These are phyloP conservation scores for Geum urbanum DNA, from an alignment of 306 rosid genomes.

Conservation along the genomic window DNA sequence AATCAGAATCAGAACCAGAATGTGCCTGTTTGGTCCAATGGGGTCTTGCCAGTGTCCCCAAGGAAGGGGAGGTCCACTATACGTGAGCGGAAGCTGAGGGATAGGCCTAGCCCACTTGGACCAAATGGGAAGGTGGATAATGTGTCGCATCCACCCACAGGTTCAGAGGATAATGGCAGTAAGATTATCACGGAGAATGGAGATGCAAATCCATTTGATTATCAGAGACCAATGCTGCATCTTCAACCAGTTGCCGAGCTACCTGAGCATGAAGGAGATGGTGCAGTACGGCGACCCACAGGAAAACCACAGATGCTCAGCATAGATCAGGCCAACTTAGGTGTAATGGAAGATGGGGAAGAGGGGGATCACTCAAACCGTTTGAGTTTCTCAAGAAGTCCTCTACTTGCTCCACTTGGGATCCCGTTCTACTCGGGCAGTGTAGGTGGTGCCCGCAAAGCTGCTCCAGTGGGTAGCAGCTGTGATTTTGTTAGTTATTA, in stretches of 20 bases:
- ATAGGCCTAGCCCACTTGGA: conserved; percentile 95
- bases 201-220: conserved; percentile 59
- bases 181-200: conserved; percentile 74
- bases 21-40: conserved; percentile 72
- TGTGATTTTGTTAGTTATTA: conserved; percentile 51
- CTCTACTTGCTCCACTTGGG: conserved; percentile 86
- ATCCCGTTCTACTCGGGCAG: conserved; percentile 83
- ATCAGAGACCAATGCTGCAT: conserved; percentile 74
- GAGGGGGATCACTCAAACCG: conserved; percentile 56
- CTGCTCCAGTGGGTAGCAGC: conserved; percentile 48
- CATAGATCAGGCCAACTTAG: conserved; percentile 44
- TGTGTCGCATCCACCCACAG: conserved; percentile 44
- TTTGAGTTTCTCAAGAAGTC: conserved; percentile 53
- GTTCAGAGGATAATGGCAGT: conserved; percentile 56
- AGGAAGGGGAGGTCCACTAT: conserved; percentile 62
- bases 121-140: conserved; percentile 81
- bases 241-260: conserved; percentile 80
- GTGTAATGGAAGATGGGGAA: conserved; percentile 54
- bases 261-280: conserved; percentile 58
- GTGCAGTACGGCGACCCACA: conserved; percentile 43
- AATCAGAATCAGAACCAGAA: conserved; percentile 64
- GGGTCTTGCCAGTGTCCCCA: conserved; percentile 68
- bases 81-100: conserved; percentile 76
- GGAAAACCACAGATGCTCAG: conserved; percentile 54
- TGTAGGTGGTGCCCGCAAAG: conserved; percentile 85